Evolutionary conservation across 352 stramenopile species (phyloP), one percentile per base, ranked within the genome.

Genomic region (Phytophthora macrochlamydospora): DNA sequence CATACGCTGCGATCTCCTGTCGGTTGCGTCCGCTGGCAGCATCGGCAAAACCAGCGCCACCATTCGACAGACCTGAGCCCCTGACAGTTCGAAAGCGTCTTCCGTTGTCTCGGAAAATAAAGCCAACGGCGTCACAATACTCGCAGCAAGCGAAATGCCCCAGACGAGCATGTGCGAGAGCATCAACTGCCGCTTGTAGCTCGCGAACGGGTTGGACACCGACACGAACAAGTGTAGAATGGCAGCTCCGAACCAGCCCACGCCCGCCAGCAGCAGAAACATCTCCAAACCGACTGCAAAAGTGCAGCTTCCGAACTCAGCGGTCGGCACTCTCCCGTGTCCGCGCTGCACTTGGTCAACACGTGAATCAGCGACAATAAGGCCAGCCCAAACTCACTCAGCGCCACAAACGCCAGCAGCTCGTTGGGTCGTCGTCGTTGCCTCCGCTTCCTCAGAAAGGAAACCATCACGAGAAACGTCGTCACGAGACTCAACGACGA

Each of bases 191-290:
- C 65, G 59, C 51, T 88, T 88, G 75, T 91, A 90, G 67, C 82
- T 89, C 4, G 81, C 79, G 52, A 92, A 92, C 28, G 84, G 84
- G 52, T 92, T 92, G 31, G 84, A 89, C 1, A 92, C 65, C 3
- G 84, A 90, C 18, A 91, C 84, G 45, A 89, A 92, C 4, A 92
- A 56, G 56, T 92, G 79, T 13, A 90, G 56, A 70, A 92, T 90
- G 6, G 81, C 82, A 13, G 80, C 81, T 18, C 78, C 81, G 49
- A 89, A 92, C 84, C 84, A 92, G 3, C 80, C 80, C 30, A 91
- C 76, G 14, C 80, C 83, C 1, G 81, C 75, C 7, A 88, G 48
- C 31, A 91, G 61, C 54, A 91, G 59, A 37, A 91, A 89, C 62
- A 91, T 81, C 66, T 89, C 76, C 32, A 91, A 53, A 42, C 70